A percentile compares a stretch with the other conserved stretches of the same genome.
Conservation (phyloP, 352 stramenopile species). For the Phytophthora macrochlamydospora region DNA sequence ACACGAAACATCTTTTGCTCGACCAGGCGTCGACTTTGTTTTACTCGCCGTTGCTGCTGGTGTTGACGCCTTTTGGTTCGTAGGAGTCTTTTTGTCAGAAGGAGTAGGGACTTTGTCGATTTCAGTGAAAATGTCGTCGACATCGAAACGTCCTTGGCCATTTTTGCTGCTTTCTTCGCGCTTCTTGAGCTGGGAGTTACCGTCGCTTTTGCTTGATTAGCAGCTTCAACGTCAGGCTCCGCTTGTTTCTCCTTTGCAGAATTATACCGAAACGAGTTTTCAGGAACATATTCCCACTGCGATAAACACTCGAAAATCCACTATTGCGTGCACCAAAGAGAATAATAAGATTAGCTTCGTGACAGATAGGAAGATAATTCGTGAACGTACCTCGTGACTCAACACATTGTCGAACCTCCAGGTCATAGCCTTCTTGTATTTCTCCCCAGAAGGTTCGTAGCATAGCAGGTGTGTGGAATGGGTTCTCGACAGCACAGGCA, state of each 20-base stretch:
- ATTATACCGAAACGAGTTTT: conserved; percentile 57
- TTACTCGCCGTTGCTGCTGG: conserved; percentile 13
- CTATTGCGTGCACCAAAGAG: conserved; percentile 32
- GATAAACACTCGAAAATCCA: conserved; percentile 80
- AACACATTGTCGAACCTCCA: conserved; percentile 86
- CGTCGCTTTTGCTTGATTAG: conserved; percentile 28
- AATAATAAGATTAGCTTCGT: not conserved
- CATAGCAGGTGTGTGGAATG: conserved; percentile 87
- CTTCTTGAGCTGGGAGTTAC: conserved; percentile 30
- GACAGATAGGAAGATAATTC: too few relatives aligned
- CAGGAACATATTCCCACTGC: conserved; percentile 66
- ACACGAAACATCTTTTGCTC: conserved; percentile 41
- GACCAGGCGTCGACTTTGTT: conserved; percentile 11
- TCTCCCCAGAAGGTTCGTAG: conserved; percentile 78
- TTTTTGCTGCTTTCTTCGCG: conserved; percentile 30
- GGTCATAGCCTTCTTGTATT: conserved; percentile 85
- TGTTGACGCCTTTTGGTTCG: conserved; percentile 14
- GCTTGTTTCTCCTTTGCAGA: conserved; percentile 16
- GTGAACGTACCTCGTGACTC: conserved; percentile 66
- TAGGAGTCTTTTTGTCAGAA: conserved; percentile 31
- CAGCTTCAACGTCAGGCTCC: conserved; percentile 20
- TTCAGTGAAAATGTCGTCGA: conserved; percentile 60
- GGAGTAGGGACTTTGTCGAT: conserved; percentile 58
- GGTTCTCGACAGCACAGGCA: conserved; percentile 79
- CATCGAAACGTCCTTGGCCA: conserved; percentile 50